These are phyloP conservation scores for Stygiomarasmius scandens DNA, from an alignment of 1,284 basidiomycete species.

Conservation along the genomic window DNA sequence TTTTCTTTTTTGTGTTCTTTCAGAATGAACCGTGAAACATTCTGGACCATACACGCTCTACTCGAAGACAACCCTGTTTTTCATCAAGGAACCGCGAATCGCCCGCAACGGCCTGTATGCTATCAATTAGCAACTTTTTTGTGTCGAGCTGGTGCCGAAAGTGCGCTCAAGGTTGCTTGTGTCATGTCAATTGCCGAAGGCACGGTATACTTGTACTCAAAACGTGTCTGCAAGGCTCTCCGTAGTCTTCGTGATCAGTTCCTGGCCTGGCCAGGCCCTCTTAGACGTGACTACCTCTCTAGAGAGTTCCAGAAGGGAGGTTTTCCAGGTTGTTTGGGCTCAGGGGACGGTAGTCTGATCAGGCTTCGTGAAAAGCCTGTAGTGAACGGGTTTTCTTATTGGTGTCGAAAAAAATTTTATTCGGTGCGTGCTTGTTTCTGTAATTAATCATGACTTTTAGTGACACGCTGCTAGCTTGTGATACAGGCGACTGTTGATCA, in stretches of 20 bases:
- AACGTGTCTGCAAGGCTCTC: constrained; percentile 17
- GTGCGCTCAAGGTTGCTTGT: constrained; percentile 8
- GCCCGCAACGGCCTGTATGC: constrained; percentile 9
- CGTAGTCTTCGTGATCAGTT: constrained; percentile 4
- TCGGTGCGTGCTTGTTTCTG: constrained; percentile 17
- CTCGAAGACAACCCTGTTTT: constrained; percentile 16
- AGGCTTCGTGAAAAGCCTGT: constrained; percentile 17
- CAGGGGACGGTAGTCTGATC: constrained; percentile 18
- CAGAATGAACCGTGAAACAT: constrained; percentile 5
- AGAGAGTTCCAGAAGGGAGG: constrained; percentile 16
- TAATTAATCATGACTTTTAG: neutral
- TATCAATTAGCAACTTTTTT: too few species aligned
- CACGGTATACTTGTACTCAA: constrained; percentile 12
- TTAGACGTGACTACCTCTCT: constrained; percentile 10
- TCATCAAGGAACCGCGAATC: neutral
- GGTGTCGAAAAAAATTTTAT: constrained; percentile 24
- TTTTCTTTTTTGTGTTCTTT: neutral
- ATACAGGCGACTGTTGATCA: constrained; percentile 21
- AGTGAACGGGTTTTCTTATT: constrained; percentile 18
- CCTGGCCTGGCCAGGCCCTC: constrained; percentile 18
- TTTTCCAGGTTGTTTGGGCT: constrained; percentile 22
- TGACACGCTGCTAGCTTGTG: constrained; percentile 9
- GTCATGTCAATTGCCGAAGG: constrained; percentile 18
- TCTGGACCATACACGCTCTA: constrained; percentile 4
- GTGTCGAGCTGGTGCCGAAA: neutral